Conservation (phyloP, 1,139 yeast genomes). For the Kluyveromyces sp. region DNA sequence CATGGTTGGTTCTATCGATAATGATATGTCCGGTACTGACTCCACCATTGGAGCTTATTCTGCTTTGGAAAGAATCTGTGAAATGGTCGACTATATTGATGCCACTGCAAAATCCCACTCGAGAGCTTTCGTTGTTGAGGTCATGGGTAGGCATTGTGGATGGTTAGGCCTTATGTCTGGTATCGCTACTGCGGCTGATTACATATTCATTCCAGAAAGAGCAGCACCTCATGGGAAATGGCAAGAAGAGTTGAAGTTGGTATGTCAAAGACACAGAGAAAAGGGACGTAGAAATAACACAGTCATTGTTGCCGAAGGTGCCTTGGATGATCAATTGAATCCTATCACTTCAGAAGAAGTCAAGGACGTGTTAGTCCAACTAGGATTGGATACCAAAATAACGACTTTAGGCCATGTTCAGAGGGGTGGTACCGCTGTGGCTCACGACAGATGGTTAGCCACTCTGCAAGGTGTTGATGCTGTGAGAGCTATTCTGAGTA, state of each 20-base stretch:
- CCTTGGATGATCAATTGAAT: slow-evolving; percentile 56
- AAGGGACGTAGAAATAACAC: slow-evolving; percentile 74
- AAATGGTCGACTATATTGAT: slow-evolving; percentile 73
- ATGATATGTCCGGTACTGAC: slow-evolving; percentile 78
- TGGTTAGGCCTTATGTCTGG: slow-evolving; percentile 85
- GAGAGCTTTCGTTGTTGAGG: slow-evolving; percentile 77
- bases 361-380: slow-evolving; percentile 58
- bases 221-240: slow-evolving; percentile 57
- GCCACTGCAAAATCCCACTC: slow-evolving; percentile 82
- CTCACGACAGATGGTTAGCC: slow-evolving; percentile 67
- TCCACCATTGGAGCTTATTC: slow-evolving; percentile 79
- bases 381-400: slow-evolving; percentile 71
- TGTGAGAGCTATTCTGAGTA: slow-evolving; percentile 64
- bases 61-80: slow-evolving; percentile 67
- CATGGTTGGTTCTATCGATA: slow-evolving; percentile 74
- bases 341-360: slow-evolving; percentile 64
- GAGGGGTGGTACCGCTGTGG: slow-evolving; percentile 82
- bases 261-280: slow-evolving; percentile 58
- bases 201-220: slow-evolving; percentile 72
- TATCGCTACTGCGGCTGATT: slow-evolving; percentile 75
- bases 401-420: slow-evolving; percentile 80
- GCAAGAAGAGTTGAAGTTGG: slow-evolving; percentile 60
- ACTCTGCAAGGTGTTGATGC: slow-evolving; percentile 83
- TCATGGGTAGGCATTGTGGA: slow-evolving; percentile 89
- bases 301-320: slow-evolving; percentile 81